Base-by-base conservation (phyloP, 1,284 basidiomycete genomes). In the Anthracocystis panici-leucophaei region DNA sequence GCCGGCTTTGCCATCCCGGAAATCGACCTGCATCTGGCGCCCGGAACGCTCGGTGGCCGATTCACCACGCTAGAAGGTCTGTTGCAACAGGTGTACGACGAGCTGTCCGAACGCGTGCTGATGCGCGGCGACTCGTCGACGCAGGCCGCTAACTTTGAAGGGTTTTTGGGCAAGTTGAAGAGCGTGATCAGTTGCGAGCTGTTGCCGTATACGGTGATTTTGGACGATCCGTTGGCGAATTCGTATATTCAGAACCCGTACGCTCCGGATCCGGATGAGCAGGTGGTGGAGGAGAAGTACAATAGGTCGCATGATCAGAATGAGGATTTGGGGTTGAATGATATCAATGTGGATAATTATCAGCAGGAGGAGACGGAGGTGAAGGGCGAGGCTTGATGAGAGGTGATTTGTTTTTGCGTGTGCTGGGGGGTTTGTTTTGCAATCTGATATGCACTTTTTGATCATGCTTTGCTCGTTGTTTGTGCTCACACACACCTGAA, bases 61-160 rank as follows among this genome's bases (percentile, higher is more conserved):
- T 99, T 99, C 87, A 99, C 97, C 0, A 99, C 97, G 1, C 88
- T 98, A 25, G 97, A 99, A 86, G 97, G 97, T 38, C 91, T 99
- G 64, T 88, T 99, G 48, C 90, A 93, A 74, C 97, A 98, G 84
- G 90, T 99, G 18, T 95, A 96, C 87, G 95, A 97, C 77, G 96
- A 99, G 85, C 89, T 99, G 10, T 92, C 91, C 23, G 91, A 93
- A 76, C 97, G 97, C 82, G 91, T 93, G n/a, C 91, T 96, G 82
- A 89, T 91, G 16, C 68, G 80, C 5, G 92, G 92, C n/a, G 93
- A 95, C 81, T 90, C 91, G 40, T 75, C 77, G 14, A 51, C 42
- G 18, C 61, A 62, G 21, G 54, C 58, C 0, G 58, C 53, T 6
- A 73, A 51, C 33, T 84, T 85, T 50, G 83, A 85, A 58, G 86